phyloP scores from a whole-genome alignment of 2,329 filamentous ascomycete species.

The Westerdykella sp. region DNA sequence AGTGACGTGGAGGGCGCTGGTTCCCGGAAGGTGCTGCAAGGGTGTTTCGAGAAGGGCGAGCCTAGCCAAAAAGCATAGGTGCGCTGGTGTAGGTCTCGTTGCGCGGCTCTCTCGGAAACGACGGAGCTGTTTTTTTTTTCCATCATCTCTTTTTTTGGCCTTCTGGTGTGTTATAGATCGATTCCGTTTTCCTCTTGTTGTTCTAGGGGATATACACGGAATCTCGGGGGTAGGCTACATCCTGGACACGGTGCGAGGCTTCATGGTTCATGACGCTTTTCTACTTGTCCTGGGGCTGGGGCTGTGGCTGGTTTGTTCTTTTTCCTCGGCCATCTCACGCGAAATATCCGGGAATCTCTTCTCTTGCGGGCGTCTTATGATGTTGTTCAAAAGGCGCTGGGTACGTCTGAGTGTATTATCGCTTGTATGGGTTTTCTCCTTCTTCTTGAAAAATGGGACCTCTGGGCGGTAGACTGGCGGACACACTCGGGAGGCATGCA shows the following conservation, averaged over 20 bases:
- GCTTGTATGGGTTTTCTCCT: slow-evolving; percentile 5
- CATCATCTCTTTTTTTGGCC: slow-evolving; percentile 8
- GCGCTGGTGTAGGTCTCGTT: background rate
- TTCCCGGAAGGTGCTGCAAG: slow-evolving; percentile 26
- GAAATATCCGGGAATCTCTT: slow-evolving; percentile 17
- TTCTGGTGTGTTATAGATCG: slow-evolving; percentile 14
- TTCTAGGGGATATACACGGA: slow-evolving; percentile 9
- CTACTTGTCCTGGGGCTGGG: background rate
- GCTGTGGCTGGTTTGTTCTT: background rate
- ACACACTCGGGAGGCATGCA: too few relatives aligned
- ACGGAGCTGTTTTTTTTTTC: slow-evolving; percentile 7
- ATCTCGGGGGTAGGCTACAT: slow-evolving; percentile 7
- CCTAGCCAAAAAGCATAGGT: slow-evolving; percentile 31
- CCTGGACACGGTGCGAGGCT: slow-evolving; percentile 1
- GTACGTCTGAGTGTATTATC: slow-evolving; percentile 21
- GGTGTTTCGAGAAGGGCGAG: slow-evolving; percentile 32
- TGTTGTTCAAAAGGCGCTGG: slow-evolving; percentile 14
- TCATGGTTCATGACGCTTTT: background rate
- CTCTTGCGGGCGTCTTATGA: slow-evolving; percentile 10
- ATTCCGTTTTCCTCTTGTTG: slow-evolving; percentile 6
- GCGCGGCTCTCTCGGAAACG: too few relatives aligned
- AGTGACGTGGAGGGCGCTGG: slow-evolving; percentile 35
- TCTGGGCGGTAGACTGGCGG: background rate
- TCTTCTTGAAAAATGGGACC: background rate
- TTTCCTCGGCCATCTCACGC: slow-evolving; percentile 6